Evolutionary conservation across 2,329 filamentous ascomycete species (phyloP), one percentile per base, ranked within the genome.

Genomic region (Alternaria gaisen): DNA sequence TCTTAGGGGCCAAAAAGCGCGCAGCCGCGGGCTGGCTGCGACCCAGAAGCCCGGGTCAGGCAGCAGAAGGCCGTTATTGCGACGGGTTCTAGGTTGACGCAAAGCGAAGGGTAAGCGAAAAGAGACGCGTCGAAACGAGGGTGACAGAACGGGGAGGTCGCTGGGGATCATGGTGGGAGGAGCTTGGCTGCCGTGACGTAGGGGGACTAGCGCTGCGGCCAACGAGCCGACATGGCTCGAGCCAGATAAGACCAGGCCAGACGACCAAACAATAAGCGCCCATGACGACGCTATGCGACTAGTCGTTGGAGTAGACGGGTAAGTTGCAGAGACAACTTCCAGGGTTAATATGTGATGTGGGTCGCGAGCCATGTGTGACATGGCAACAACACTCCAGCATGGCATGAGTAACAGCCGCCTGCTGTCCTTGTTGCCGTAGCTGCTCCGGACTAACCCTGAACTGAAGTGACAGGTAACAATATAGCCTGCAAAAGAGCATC

Each of bases 181-280:
- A 43, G 44, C 32, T 22, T 52, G 32, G 58, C 24, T 52, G 59
- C 60, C 60, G 58, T 65, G 60, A 57, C 60, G 56, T 20, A 53
- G 34, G 40, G 46, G 56, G 62, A 28, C 57, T 65, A 67, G 65
- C 60, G 54, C 59, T 58, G 53, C 56, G 54, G 41, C 53, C 53
- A 56, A 43, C 40, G 47, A 62, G 57, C 58, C 65, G 65, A 62
- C 58, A 57, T 66, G 63, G 65, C 63, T 64, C 63, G 47, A 60
- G 53, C 60, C 54, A 61, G 61, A 64, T 67, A 62, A 67, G 64
- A 62, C 60, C 53, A 61, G 56, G 53, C 52, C 60, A 59, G 53
- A 40, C 56, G 56, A 55, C 66, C 66, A 68, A 64, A 58, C 61
- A 64, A 60, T 68, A 68, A 68, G 66, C 66, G 66, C 66, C 64